A percentile compares a stretch with the other conserved stretches of the same genome.
Conservation (phyloP, 257 asterid species). For the Salvia hispanica region DNA sequence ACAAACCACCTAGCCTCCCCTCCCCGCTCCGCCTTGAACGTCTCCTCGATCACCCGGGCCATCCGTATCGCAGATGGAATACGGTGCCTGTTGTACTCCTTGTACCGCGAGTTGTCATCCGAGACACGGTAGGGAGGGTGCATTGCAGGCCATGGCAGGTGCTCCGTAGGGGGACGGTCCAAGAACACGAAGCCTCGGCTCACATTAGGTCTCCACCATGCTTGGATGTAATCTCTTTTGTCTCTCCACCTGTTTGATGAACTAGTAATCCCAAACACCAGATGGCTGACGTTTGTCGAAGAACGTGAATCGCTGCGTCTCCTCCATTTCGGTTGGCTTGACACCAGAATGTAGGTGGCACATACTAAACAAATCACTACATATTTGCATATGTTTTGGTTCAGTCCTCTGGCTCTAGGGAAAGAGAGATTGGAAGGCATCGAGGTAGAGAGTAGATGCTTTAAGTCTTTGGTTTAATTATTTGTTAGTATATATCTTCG, state of each 20-base stretch:
- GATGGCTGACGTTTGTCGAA: constrained; percentile 35
- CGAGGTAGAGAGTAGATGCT: not conserved
- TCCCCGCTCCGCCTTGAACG: constrained; percentile 26
- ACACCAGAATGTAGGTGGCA: constrained; percentile 23
- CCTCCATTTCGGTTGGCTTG: constrained; percentile 19
- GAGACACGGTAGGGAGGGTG: constrained; percentile 40
- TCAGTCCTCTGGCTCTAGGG: not conserved
- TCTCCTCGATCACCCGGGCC: constrained; percentile 39
- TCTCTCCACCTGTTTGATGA: constrained; percentile 35
- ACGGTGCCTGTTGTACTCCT: constrained; percentile 29
- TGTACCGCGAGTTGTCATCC: constrained; percentile 35
- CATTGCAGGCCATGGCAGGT: constrained; percentile 40
- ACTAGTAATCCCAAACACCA: constrained; percentile 41
- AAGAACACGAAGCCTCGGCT: constrained; percentile 43
- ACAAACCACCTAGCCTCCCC: constrained; percentile 43
- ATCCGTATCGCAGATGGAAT: constrained; percentile 35
- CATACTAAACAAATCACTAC: constrained; percentile 19
- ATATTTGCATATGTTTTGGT: constrained; percentile 25
- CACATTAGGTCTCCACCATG: constrained; percentile 47
- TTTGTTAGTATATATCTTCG: too few relatives aligned
- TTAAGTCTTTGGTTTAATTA: too few relatives aligned
- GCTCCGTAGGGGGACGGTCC: constrained; percentile 32
- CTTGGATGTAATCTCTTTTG: constrained; percentile 29
- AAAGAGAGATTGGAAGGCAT: constrained; percentile 6
- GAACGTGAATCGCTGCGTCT: not conserved